These are phyloP conservation scores for Alternaria brassicae DNA, from an alignment of 2,329 filamentous ascomycete species.

Conservation along the genomic window DNA sequence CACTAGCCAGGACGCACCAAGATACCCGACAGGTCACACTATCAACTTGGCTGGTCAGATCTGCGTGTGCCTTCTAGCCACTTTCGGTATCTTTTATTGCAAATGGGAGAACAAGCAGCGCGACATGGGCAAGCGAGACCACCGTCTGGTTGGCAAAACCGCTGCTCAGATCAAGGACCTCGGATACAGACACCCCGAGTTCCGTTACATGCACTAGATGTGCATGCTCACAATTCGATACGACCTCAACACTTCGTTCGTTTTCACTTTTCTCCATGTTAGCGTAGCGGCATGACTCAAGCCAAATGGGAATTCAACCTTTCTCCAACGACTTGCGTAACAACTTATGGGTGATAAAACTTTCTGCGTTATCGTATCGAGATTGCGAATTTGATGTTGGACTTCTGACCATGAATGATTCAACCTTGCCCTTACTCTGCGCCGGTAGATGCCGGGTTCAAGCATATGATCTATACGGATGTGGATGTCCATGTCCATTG, in stretches of 20 bases:
- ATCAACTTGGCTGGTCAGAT: conserved; percentile 65
- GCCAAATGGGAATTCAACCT: neutral
- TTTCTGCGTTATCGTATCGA: neutral
- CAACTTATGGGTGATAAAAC: neutral
- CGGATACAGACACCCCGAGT: conserved; percentile 63
- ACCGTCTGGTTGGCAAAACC: conserved; percentile 58
- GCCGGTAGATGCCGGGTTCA: neutral
- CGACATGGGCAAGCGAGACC: conserved; percentile 57
- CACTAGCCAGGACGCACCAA: conserved; percentile 63
- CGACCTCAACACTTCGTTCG: conserved; percentile 16
- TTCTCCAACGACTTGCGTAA: neutral
- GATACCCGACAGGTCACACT: conserved; percentile 75
- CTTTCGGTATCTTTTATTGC: conserved; percentile 62
- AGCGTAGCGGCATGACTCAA: neutral
- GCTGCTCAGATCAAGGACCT: conserved; percentile 58
- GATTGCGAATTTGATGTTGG: neutral
- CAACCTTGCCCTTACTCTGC: neutral
- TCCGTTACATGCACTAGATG: conserved; percentile 61
- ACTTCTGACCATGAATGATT: neutral
- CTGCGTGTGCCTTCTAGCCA: conserved; percentile 53
- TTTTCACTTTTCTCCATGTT: conserved; percentile 7
- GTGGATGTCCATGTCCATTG: neutral
- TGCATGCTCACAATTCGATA: neutral
- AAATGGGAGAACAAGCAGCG: conserved; percentile 61
- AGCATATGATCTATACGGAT: neutral